Conservation (phyloP, 1,284 basidiomycete genomes). For the Meripilus lineatus region DNA sequence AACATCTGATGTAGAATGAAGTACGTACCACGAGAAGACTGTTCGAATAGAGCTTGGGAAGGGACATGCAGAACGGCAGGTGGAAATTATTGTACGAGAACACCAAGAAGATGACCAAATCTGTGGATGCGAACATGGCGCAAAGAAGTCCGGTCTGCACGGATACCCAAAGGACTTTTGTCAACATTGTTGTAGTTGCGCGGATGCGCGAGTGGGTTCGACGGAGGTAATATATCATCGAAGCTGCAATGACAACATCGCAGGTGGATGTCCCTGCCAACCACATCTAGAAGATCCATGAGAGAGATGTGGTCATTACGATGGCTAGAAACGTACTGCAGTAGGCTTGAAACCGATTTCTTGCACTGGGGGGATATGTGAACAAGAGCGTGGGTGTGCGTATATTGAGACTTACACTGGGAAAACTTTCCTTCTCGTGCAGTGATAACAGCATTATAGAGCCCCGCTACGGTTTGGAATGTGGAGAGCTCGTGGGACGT, state of each 20-base stretch:
- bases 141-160: slow-evolving; percentile 14
- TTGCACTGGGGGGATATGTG: too few species aligned
- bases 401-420: not conserved
- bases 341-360: slow-evolving; percentile 7
- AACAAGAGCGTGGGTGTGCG: too few species aligned
- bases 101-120: slow-evolving; percentile 6
- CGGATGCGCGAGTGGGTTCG: slow-evolving; percentile 3
- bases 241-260: slow-evolving; percentile 8
- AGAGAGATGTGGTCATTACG: not conserved
- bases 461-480: slow-evolving; percentile 8
- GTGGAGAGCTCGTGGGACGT: slow-evolving; percentile 11
- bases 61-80: slow-evolving; percentile 1
- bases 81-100: slow-evolving; percentile 1
- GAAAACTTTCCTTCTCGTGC: not conserved
- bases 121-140: slow-evolving; percentile 3
- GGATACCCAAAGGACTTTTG: slow-evolving; percentile 6
- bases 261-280: slow-evolving; percentile 4
- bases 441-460: slow-evolving; percentile 9
- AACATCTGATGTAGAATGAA: slow-evolving; percentile 16
- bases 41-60: slow-evolving; percentile 11
- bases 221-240: slow-evolving; percentile 12
- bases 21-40: slow-evolving; percentile 8
- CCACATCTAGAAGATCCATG: not conserved
- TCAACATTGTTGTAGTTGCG: slow-evolving; percentile 13
- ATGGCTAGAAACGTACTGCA: slow-evolving; percentile 1